Evolutionary conservation across 2,329 filamentous ascomycete genomes (phyloP).

Genomic region (Stemphylium beticola): DNA sequence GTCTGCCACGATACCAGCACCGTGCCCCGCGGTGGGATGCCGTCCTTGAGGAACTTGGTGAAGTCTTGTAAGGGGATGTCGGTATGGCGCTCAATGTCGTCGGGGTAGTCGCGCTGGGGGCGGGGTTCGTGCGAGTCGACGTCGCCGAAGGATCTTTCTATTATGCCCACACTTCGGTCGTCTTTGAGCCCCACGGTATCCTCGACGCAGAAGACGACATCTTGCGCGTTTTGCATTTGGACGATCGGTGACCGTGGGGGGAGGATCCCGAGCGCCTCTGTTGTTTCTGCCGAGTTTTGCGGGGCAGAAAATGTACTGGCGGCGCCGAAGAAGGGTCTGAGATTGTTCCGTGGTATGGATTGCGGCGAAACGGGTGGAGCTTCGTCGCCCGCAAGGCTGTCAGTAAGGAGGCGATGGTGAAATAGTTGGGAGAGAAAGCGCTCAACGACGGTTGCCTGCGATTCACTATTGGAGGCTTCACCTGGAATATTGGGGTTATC

Average conservation of each 20-base stretch:
- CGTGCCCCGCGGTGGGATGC: slow-evolving; percentile 59
- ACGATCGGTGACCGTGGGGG: not conserved
- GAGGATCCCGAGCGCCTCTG: not conserved
- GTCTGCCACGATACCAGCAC: slow-evolving; percentile 58
- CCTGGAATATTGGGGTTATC: not conserved
- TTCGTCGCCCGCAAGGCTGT: slow-evolving; percentile 17
- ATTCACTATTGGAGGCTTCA: not conserved
- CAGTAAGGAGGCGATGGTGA: slow-evolving; percentile 29
- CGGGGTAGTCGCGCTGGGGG: slow-evolving; percentile 49
- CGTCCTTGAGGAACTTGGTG: slow-evolving; percentile 49
- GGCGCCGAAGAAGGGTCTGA: slow-evolving; percentile 33
- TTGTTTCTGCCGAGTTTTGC: slow-evolving; percentile 7
- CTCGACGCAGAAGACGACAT: slow-evolving; percentile 47
- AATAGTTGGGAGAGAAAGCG: slow-evolving; percentile 32
- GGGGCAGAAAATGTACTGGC: slow-evolving; percentile 11
- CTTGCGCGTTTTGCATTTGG: slow-evolving; percentile 18
- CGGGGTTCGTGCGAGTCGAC: slow-evolving; percentile 55
- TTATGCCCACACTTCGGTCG: slow-evolving; percentile 52
- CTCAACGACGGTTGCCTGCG: slow-evolving; percentile 9
- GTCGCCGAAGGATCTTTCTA: slow-evolving; percentile 53
- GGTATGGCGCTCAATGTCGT: slow-evolving; percentile 45
- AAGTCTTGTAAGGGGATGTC: slow-evolving; percentile 44
- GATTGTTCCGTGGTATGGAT: slow-evolving; percentile 16
- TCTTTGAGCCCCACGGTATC: slow-evolving; percentile 51
- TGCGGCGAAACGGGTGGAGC: slow-evolving; percentile 21